Evolutionary conservation across 1,139 yeast species (phyloP), one percentile per base, ranked within the genome.

Genomic region (Yamadazyma friedrichii): DNA sequence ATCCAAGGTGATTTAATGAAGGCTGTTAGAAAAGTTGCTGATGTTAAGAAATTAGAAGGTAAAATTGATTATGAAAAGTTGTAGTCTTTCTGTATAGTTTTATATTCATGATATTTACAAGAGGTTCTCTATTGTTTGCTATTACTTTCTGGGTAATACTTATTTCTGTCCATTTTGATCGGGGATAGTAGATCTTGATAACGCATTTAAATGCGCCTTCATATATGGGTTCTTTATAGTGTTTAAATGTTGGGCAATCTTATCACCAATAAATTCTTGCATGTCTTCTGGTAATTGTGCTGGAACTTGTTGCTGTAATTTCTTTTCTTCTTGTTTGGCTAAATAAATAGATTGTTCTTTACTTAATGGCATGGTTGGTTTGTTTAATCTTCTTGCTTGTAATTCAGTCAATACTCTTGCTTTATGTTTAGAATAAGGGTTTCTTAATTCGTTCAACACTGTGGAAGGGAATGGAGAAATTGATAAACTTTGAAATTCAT

Each of bases 1-100:
- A 65, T 88, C 42, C 98, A 94, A 62, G 84, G 87, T 57, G 98
- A 94, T 70, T 65, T 94, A 65, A 86, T 93, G 94, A 93, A 93
- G 67, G 98, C 99, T 12, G 98, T 91, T 34, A 80, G 98, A 66
- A 94, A 94, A 73, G 98, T 94, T 46, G 93, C 93, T 16, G 98
- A 94, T 61, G 85, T 88, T 43, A 94, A 94, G 84, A 94, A 93
- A 68, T 79, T 94, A 64, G 99, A 94, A 70, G 98, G 98, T 52
- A 87, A 87, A 66, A 71, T 91, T 50, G 98, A 93, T 58, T 93
- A 93, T 61, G 95, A 91, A 69, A 89, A 89, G 74, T 73, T 89
- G 59, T 88, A 68, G 45, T 16, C 33, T 33, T 9, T 8, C 28
- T 37, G 35, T 42, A 42, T 36, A 30, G 16, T 11, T 25, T 27